These are phyloP conservation scores for Colletotrichum cereale DNA, from an alignment of 2,329 filamentous ascomycete species.

Conservation along the genomic window DNA sequence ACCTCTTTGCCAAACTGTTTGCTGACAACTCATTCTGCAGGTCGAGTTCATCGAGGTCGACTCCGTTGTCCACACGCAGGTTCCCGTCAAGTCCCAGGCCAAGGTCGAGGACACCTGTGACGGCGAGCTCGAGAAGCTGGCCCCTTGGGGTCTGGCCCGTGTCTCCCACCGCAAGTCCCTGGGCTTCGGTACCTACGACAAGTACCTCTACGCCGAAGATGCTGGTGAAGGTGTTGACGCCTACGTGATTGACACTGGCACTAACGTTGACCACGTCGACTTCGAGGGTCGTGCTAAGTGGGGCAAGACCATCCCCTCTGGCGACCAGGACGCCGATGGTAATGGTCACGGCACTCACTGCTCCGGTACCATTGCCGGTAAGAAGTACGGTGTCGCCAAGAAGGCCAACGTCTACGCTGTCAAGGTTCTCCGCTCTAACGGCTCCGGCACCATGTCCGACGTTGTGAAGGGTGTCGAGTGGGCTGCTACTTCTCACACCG, in stretches of 20 bases:
- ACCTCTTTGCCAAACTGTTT: not conserved
- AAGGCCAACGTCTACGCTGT: constrained; percentile 97
- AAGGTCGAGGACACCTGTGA: constrained; percentile 59
- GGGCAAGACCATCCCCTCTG: constrained; percentile 94
- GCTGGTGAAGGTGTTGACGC: constrained; percentile 98
- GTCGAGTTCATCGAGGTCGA: constrained; percentile 98
- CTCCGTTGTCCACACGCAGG: constrained; percentile 88
- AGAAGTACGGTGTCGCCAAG: constrained; percentile 99
- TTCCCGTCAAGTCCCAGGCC: constrained; percentile 50
- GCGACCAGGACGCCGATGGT: constrained; percentile 90
- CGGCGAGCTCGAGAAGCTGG: constrained; percentile 84
- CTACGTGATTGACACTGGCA: constrained; percentile 98
- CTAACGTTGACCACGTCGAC: constrained; percentile 93
- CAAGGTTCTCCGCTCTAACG: constrained; percentile 98
- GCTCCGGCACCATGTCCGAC: constrained; percentile 98
- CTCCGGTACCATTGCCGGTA: constrained; percentile 96
- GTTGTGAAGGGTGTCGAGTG: constrained; percentile 99
- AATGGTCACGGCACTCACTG: constrained; percentile 99
- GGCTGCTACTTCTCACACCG: constrained; percentile 83
- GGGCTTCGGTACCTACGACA: constrained; percentile 95
- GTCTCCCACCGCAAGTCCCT: constrained; percentile 93
- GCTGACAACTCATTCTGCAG: constrained; percentile 60
- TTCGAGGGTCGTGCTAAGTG: constrained; percentile 96
- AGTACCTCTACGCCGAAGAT: constrained; percentile 92
- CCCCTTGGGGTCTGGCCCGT: constrained; percentile 98